A percentile compares a stretch with the other conserved stretches of the same genome.
These are phyloP conservation scores for Eucommia ulmoides DNA, from an alignment of 257 asterid genomes.

Conservation along the genomic window DNA sequence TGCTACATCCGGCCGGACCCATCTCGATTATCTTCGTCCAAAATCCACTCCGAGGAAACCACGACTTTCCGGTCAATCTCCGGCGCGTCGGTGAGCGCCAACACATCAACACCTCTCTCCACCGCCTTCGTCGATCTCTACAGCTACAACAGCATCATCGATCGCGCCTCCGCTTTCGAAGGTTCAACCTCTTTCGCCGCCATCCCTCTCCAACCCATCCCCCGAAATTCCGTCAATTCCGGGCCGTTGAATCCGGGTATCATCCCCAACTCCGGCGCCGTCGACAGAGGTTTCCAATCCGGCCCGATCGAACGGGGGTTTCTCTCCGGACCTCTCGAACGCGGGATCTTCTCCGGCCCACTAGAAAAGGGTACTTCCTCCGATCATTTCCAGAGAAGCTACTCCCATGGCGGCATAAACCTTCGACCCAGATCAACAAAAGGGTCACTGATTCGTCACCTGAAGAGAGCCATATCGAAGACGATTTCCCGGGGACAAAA, in stretches of 20 bases:
- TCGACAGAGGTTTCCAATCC: conserved; percentile 76
- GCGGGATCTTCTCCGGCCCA: conserved; percentile 67
- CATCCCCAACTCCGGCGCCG: conserved; percentile 43
- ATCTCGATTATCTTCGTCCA: conserved; percentile 40
- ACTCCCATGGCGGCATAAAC: conserved; percentile 67
- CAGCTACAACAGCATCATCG: conserved; percentile 44
- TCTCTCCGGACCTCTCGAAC: conserved; percentile 71
- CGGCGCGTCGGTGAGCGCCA: conserved; percentile 92
- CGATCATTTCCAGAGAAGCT: conserved; percentile 73
- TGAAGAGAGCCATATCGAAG: conserved; percentile 59
- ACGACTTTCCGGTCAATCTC: conserved; percentile 68
- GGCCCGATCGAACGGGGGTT: conserved; percentile 80
- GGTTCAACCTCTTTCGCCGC: conserved; percentile 82
- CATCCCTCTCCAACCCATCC: conserved; percentile 80
- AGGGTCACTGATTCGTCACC: conserved; percentile 43
- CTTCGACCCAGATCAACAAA: conserved; percentile 49
- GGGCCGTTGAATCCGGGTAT: conserved; percentile 12
- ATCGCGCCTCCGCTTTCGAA: conserved; percentile 74
- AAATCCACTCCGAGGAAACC: conserved; percentile 54
- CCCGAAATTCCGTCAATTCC: conserved; percentile 36
- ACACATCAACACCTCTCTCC: conserved; percentile 87
- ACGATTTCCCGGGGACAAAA: conserved; percentile 62
- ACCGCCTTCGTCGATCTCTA: conserved; percentile 53
- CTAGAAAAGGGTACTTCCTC: conserved; percentile 43
- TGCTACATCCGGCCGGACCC: conserved; percentile 35